Evolutionary conservation across 2,329 filamentous ascomycete species (phyloP).

Genomic region (Venturia asperata): DNA sequence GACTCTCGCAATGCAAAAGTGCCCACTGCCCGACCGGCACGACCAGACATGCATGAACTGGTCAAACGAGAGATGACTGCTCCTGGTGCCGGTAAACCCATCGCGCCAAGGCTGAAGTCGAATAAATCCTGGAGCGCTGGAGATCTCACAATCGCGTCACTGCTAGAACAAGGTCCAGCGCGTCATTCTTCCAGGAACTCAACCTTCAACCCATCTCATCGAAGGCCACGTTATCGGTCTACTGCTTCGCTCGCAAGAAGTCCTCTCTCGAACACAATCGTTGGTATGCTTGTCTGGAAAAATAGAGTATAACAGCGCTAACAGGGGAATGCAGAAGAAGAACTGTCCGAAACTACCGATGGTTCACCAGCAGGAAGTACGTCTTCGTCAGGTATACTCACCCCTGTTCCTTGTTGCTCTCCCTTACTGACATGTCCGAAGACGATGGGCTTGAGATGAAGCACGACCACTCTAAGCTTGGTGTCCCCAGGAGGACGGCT

Average conservation of each 20-base stretch:
- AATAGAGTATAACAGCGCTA: neutral
- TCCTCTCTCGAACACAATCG: conserved; percentile 1
- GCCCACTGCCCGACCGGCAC: neutral
- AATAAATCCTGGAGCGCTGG: conserved; percentile 5
- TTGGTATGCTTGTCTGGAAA: neutral
- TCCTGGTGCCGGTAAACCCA: neutral
- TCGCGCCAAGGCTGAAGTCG: neutral
- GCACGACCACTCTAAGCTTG: neutral
- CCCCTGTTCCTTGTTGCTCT: neutral
- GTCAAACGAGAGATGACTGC: neutral
- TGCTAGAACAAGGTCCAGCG: conserved; percentile 1
- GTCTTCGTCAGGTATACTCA: neutral
- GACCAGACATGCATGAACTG: conserved; percentile 9
- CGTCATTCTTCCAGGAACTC: neutral
- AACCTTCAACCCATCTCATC: neutral
- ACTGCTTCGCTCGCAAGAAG: conserved; percentile 2
- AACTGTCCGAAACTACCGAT: neutral
- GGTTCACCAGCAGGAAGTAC: neutral
- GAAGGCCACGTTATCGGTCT: neutral
- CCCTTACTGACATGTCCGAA: neutral
- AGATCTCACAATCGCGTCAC: neutral
- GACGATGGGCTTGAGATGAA: conserved; percentile 6
- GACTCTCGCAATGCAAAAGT: neutral
- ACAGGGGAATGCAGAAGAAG: neutral
- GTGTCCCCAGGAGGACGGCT: neutral